Percentiles rank a stretch among this genome's conserved stretches.
Conservation (phyloP, 441 rosid species). For the Flueggea neowawraea region DNA sequence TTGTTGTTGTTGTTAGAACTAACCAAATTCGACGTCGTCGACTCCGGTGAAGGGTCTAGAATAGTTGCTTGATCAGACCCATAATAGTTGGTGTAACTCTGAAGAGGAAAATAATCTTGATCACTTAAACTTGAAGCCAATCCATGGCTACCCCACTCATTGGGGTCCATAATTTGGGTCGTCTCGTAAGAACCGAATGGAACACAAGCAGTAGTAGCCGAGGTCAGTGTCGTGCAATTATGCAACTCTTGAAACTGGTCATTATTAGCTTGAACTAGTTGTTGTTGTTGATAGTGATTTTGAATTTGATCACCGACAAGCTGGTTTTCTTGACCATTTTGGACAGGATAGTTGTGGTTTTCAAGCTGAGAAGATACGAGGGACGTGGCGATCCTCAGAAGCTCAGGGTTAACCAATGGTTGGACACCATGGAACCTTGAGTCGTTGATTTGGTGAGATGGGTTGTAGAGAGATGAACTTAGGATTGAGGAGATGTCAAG, state of each 20-base stretch:
- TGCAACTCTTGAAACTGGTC: slow-evolving; percentile 35
- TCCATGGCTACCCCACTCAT: no score
- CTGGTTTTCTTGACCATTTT: slow-evolving; percentile 34
- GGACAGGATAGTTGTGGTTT: slow-evolving; percentile 23
- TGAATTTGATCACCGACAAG: slow-evolving; percentile 19
- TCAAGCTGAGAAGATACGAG: slow-evolving; percentile 41
- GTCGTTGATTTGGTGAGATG: slow-evolving; percentile 44
- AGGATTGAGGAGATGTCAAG: slow-evolving; percentile 70
- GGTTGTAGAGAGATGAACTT: slow-evolving; percentile 43
- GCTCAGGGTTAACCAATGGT: slow-evolving; percentile 46
- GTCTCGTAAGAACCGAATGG: slow-evolving; percentile 22
- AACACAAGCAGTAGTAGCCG: slow-evolving; percentile 16
- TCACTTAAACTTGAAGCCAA: no score
- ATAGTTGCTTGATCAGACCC: slow-evolving; percentile 16
- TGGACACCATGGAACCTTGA: slow-evolving; percentile 47
- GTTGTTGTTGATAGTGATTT: slow-evolving; percentile 28
- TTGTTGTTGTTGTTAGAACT: slow-evolving; percentile 21
- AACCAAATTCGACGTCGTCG: slow-evolving; percentile 1
- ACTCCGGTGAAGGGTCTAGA: slow-evolving; percentile 26
- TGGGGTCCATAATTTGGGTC: no score
- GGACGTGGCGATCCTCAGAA: slow-evolving; percentile 52
- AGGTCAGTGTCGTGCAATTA: slow-evolving; percentile 15
- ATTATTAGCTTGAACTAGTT: slow-evolving; percentile 14
- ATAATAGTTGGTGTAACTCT: slow-evolving; percentile 16
- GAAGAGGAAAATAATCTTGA: slow-evolving; percentile 24